Base-by-base conservation (phyloP, 495 filamentous ascomycete genomes). In the Xylaria castorea region DNA sequence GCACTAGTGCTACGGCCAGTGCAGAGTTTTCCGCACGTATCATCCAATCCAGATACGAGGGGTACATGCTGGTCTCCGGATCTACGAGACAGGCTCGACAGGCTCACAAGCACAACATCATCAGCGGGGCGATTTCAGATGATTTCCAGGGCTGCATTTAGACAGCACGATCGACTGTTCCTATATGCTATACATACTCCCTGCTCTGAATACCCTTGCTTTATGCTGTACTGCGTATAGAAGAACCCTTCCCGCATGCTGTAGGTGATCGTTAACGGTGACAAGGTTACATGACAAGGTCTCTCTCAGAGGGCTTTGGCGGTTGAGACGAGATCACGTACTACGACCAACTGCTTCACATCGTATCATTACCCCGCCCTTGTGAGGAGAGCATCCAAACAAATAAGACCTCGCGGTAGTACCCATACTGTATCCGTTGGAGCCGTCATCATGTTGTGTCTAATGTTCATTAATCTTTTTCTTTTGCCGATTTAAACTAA, bases 1-100 rank as follows among this genome's bases (percentile, higher is more conserved):
- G 48, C 65, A 22, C 50, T 68, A 68, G 66, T 34, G 18, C 5
- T 32, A 57, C 3, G 22, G 50, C 50, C 32, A 42, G 57, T 68
- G 66, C 66, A 68, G 50, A 68, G 20, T 57, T 68, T 44, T 68
- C 66, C 44, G 66, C 9, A 20, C 50, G 44, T 34, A 67, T 25
- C 16, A 57, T 57, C 66, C 66, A 55, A 55, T 68, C 50, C 34
- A 57, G 5, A 20, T 22, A 40, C 11, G 48, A 42, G 66, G 20
- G 2, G 9, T 57, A 25, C n/a, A 42, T 68, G 44, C n/a, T 44
- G 34, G 50, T 27, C 11, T 27, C 34, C 20, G n/a, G 66, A 44
- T 30, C 50, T 68, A 42, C 27, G 34, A 68, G 66, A 44, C 32
- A 38, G 32, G 44, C 27, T 20, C 42, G 66, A 44, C 32, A 38